Conservation (phyloP, 2,329 filamentous ascomycete genomes). For the Colletotrichum eleusines region DNA sequence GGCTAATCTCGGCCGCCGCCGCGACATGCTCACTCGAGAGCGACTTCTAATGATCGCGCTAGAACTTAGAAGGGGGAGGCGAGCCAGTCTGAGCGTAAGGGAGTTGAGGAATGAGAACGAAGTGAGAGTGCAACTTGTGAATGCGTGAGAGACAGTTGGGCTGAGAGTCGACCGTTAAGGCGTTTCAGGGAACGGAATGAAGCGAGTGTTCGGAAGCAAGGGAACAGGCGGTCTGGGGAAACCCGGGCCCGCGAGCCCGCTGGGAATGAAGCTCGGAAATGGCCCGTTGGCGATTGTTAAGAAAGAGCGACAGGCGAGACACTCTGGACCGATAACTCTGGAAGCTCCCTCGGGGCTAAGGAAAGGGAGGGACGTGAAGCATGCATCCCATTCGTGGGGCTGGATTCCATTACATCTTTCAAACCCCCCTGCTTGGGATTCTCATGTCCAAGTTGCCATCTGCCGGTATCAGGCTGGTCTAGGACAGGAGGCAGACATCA, state of each 20-base stretch:
- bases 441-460: constrained; percentile 32
- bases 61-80: constrained; percentile 28
- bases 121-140: constrained; percentile 26
- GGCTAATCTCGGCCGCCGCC: constrained; percentile 29
- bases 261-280: constrained; percentile 2
- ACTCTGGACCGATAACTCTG: background rate
- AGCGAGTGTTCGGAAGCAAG: constrained; percentile 36
- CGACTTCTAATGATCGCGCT: constrained; percentile 32
- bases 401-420: constrained; percentile 35
- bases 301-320: constrained; percentile 5
- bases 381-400: constrained; percentile 24
- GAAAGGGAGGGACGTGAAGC: constrained; percentile 5
- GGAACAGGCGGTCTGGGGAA: constrained; percentile 7
- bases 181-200: constrained; percentile 33
- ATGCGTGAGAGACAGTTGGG: constrained; percentile 15
- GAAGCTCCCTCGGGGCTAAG: background rate
- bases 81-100: constrained; percentile 31
- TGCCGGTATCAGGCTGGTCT: constrained; percentile 36
- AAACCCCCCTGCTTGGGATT: constrained; percentile 17
- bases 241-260: too few species aligned
- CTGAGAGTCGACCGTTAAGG: constrained; percentile 22
- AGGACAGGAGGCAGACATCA: constrained; percentile 30
- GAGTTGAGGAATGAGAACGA: background rate
- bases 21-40: constrained; percentile 20
- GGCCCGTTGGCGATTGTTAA: constrained; percentile 27